Conservation (phyloP, 768 basidiomycete genomes). For the Pleurotus cornucopiae region DNA sequence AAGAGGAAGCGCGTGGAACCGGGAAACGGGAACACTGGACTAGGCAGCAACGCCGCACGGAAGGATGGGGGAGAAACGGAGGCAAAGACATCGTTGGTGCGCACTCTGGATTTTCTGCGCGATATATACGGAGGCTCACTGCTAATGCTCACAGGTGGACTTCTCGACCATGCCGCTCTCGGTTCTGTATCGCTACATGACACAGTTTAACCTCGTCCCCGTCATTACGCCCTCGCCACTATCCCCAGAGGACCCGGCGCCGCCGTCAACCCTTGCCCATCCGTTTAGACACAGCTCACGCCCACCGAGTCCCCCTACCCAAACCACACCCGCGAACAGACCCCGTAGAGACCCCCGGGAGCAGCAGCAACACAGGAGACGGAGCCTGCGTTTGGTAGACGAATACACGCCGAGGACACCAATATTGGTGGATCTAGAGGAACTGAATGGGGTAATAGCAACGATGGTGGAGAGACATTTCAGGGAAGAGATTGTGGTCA, state of each 20-base stretch:
- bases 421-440: conserved; percentile 65
- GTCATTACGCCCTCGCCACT: conserved; percentile 67
- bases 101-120: conserved; percentile 15
- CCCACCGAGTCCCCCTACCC: conserved; percentile 45
- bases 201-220: conserved; percentile 70
- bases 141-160: conserved; percentile 49
- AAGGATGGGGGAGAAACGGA: conserved; percentile 29
- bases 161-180: conserved; percentile 66
- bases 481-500: conserved; percentile 46
- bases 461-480: conserved; percentile 73
- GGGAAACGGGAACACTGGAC: conserved; percentile 16
- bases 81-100: conserved; percentile 35
- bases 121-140: too few relatives aligned
- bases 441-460: conserved; percentile 65
- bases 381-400: conserved; percentile 71
- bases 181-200: conserved; percentile 68
- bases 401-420: conserved; percentile 56
- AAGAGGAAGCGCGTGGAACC: conserved; percentile 71
- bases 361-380: conserved; percentile 50
- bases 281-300: conserved; percentile 40
- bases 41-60: neutral
- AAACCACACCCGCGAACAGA: conserved; percentile 62
- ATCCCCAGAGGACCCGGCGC: conserved; percentile 62
- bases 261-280: conserved; percentile 57
- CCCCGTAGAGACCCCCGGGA: conserved; percentile 51